A percentile compares a stretch with the other conserved stretches of the same genome.
Evolutionary conservation across 495 filamentous ascomycete species (phyloP).

Genomic region (Daldinia grandis): DNA sequence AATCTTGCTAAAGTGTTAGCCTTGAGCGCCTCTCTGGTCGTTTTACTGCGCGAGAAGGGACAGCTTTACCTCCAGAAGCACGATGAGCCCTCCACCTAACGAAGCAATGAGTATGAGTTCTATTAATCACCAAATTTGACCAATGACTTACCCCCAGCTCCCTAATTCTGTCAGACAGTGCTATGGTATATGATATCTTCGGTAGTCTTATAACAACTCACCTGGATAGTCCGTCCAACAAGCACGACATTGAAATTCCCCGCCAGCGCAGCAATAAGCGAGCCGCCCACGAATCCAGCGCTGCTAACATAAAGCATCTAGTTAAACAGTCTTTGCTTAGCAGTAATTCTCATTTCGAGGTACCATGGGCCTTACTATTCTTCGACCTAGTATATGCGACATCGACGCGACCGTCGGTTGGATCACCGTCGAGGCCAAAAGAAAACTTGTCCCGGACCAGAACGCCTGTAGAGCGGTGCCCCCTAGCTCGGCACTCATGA

Average conservation of each 20-base stretch:
- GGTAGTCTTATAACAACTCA: not conserved
- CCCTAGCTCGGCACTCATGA: constrained; percentile 58
- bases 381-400: constrained; percentile 62
- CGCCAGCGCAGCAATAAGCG: constrained; percentile 66
- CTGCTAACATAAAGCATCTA: constrained; percentile 60
- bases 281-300: constrained; percentile 64
- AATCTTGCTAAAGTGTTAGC: constrained; percentile 16
- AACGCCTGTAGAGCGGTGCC: constrained; percentile 68
- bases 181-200: not conserved
- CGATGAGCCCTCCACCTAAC: constrained; percentile 69
- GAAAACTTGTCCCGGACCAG: constrained; percentile 66
- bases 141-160: constrained; percentile 58
- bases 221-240: constrained; percentile 69
- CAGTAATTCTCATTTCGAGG: not conserved
- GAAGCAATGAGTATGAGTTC: not conserved
- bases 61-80: constrained; percentile 63
- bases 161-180: constrained; percentile 35
- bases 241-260: constrained; percentile 68
- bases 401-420: constrained; percentile 61
- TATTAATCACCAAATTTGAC: not conserved
- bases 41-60: not conserved
- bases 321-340: not conserved
- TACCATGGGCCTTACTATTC: not conserved
- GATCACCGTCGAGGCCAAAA: constrained; percentile 61
- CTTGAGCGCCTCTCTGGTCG: not conserved